These are phyloP conservation scores for Chiua sp. DNA, from an alignment of 1,284 basidiomycete species.

Conservation along the genomic window DNA sequence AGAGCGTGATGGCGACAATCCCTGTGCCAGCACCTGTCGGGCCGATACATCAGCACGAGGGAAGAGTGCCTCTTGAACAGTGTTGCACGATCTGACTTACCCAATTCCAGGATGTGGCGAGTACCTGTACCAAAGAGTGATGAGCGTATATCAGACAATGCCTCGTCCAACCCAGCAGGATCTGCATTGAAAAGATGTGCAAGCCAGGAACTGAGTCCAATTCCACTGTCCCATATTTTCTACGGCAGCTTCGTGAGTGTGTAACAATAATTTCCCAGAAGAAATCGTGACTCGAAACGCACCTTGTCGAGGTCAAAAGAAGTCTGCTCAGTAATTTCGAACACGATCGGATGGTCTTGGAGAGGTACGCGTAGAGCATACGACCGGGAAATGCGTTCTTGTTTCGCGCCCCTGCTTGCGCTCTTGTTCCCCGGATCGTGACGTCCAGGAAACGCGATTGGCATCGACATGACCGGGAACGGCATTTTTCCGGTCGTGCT, in stretches of 20 bases:
- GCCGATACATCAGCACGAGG: neutral
- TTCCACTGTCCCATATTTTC: slow-evolving; percentile 95
- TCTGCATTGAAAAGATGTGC: slow-evolving; percentile 37
- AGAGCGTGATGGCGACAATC: slow-evolving; percentile 72
- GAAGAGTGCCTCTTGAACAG: neutral
- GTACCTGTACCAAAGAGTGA: slow-evolving; percentile 46
- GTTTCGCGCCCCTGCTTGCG: slow-evolving; percentile 50
- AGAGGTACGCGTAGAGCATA: slow-evolving; percentile 43
- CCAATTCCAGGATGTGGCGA: slow-evolving; percentile 67
- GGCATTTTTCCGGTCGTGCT: slow-evolving; percentile 44
- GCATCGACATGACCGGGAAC: slow-evolving; percentile 70
- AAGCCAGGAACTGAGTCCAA: slow-evolving; percentile 82
- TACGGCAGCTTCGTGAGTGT: slow-evolving; percentile 40
- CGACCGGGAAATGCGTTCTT: slow-evolving; percentile 68
- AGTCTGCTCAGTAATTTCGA: slow-evolving; percentile 77
- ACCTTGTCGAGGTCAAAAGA: slow-evolving; percentile 93
- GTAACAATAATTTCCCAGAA: neutral
- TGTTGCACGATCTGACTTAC: slow-evolving; percentile 41
- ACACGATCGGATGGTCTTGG: slow-evolving; percentile 26
- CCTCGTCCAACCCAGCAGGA: neutral
- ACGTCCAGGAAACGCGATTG: slow-evolving; percentile 53
- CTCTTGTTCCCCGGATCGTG: slow-evolving; percentile 13
- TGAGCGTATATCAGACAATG: slow-evolving; percentile 29
- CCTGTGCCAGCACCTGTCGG: slow-evolving; percentile 80
- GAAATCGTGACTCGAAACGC: slow-evolving; percentile 17